These are phyloP conservation scores for Chernovozyma aurita DNA, from an alignment of 1,139 yeast species.

Conservation along the genomic window DNA sequence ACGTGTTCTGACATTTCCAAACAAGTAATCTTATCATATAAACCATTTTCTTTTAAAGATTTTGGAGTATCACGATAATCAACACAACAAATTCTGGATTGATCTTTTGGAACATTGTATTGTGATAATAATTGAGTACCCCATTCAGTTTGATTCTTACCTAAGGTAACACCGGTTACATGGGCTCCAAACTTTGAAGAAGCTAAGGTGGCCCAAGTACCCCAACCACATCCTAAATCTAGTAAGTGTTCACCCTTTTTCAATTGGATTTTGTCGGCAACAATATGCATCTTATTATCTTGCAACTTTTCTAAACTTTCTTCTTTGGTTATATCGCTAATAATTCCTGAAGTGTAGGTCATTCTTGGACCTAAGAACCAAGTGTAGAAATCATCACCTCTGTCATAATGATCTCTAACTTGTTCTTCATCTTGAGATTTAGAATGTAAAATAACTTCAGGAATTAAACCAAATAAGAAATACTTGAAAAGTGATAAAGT, in stretches of 20 bases:
- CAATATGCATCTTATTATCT: constrained; percentile 84
- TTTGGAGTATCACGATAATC: constrained; percentile 91
- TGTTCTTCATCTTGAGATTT: constrained; percentile 95
- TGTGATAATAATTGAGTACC: constrained; percentile 67
- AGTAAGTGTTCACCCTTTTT: constrained; percentile 68
- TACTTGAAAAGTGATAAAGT: constrained; percentile 74
- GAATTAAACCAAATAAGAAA: constrained; percentile 85
- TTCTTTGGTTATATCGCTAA: constrained; percentile 64
- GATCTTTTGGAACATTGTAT: constrained; percentile 65
- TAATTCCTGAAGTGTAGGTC: constrained; percentile 88
- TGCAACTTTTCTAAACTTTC: constrained; percentile 84
- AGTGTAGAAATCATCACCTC: constrained; percentile 93
- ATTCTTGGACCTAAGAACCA: constrained; percentile 95
- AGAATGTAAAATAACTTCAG: constrained; percentile 89
- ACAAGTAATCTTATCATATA: constrained; percentile 84
- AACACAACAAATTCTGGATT: constrained; percentile 73
- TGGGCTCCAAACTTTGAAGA: constrained; percentile 79
- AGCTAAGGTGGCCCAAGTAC: constrained; percentile 83
- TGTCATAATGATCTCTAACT: constrained; percentile 92
- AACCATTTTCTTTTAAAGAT: constrained; percentile 51
- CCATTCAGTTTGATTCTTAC: constrained; percentile 88
- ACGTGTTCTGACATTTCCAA: constrained; percentile 97
- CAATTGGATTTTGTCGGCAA: constrained; percentile 81
- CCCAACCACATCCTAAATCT: constrained; percentile 97
- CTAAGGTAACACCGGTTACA: constrained; percentile 87